A percentile compares a stretch with the other conserved stretches of the same genome.
phyloP scores from a whole-genome alignment of 164 flowering plant species.

The Pachysandra terminalis region DNA sequence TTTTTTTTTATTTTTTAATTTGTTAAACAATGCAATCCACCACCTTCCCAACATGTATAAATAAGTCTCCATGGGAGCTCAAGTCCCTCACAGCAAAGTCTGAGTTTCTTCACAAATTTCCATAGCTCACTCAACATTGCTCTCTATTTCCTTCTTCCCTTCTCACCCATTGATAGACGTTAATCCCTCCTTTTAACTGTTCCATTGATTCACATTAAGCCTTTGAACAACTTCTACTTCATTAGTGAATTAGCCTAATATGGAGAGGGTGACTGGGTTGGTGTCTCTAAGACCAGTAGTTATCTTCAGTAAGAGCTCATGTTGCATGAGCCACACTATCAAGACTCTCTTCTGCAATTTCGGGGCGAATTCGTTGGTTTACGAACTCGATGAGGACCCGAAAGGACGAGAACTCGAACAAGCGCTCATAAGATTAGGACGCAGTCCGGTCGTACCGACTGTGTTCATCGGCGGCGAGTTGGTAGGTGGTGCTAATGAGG shows the following conservation, averaged over 20 bases:
- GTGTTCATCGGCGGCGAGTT: conserved; percentile 39
- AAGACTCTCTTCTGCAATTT: conserved; percentile 26
- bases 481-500: conserved; percentile 38
- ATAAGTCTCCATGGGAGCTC: not conserved
- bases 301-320: conserved; percentile 41
- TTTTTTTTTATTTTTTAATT: no score
- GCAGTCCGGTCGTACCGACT: conserved; percentile 26
- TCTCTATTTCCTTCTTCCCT: no score
- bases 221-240: no score
- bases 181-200: no score
- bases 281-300: conserved; percentile 35
- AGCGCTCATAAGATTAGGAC: conserved; percentile 25
- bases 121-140: not conserved
- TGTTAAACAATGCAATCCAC: no score
- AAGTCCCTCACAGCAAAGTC: not conserved
- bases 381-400: conserved; percentile 33
- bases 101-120: not conserved
- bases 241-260: not conserved
- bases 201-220: no score
- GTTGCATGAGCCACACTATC: conserved; percentile 32
- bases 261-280: conserved; percentile 21
- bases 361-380: conserved; percentile 31
- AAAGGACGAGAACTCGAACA: conserved; percentile 32
- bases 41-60: not conserved
- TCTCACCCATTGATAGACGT: no score